These are phyloP conservation scores for Komagataella phaffii DNA, from an alignment of 805 yeast genomes.

Conservation along the genomic window DNA sequence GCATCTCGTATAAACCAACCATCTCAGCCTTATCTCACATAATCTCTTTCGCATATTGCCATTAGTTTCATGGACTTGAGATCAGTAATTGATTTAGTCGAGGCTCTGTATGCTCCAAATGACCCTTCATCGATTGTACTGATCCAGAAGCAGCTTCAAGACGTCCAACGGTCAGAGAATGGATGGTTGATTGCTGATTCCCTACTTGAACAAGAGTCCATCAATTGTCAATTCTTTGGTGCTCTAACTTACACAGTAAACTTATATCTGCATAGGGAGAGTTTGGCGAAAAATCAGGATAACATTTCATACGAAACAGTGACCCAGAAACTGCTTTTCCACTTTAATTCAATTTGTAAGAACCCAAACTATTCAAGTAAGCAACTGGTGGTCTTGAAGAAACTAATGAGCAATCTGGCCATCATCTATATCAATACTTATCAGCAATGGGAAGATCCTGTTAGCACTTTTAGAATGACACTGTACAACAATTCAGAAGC, in stretches of 20 bases:
- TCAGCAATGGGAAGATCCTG: slow-evolving; percentile 25
- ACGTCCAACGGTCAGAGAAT: slow-evolving; percentile 37
- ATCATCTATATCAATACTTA: slow-evolving; percentile 28
- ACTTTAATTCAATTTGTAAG: not conserved
- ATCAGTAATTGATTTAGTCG: not conserved
- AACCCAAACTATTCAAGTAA: not conserved
- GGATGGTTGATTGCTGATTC: slow-evolving; percentile 47
- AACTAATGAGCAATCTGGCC: slow-evolving; percentile 42
- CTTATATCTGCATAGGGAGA: slow-evolving; percentile 11
- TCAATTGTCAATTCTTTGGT: slow-evolving; percentile 60
- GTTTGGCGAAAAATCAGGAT: not conserved
- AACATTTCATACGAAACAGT: not conserved
- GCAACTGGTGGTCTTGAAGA: slow-evolving; percentile 33
- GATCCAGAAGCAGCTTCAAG: slow-evolving; percentile 44
- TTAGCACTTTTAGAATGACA: slow-evolving; percentile 13
- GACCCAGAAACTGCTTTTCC: not conserved
- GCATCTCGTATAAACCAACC: not conserved
- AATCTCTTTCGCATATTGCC: not conserved
- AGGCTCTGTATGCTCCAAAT: slow-evolving; percentile 19
- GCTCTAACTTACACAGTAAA: slow-evolving; percentile 67
- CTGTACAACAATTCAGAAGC: slow-evolving; percentile 2
- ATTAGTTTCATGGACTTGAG: not conserved
- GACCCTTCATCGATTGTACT: slow-evolving; percentile 23
- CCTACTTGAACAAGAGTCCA: slow-evolving; percentile 26
- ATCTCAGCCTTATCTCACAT: not conserved